Percentiles rank a stretch among this genome's conserved stretches.
Evolutionary conservation across 345 rosid species (phyloP).

Genomic region (Corchorus capsularis): DNA sequence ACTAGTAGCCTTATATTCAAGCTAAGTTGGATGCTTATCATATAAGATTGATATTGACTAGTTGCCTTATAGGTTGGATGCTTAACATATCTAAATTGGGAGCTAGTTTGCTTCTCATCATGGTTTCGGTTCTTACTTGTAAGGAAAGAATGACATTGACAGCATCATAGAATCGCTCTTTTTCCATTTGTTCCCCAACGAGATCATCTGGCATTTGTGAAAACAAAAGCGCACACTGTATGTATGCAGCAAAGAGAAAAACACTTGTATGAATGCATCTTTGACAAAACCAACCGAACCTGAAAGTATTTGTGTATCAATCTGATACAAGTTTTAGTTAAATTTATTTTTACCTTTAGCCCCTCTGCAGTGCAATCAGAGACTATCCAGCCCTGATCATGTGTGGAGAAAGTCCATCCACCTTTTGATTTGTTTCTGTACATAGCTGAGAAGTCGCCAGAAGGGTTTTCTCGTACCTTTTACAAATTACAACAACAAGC

Average conservation of each 20-base stretch:
- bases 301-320: background rate
- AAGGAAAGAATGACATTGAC: slow-evolving; percentile 51
- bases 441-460: slow-evolving; percentile 59
- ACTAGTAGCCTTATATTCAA: no score
- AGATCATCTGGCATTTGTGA: slow-evolving; percentile 45
- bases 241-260: background rate
- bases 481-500: background rate
- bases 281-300: background rate
- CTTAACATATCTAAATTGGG: no score
- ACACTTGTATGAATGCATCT: background rate
- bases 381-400: slow-evolving; percentile 77
- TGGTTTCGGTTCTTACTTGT: slow-evolving; percentile 38
- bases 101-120: no score
- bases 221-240: slow-evolving; percentile 40
- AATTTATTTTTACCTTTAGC: slow-evolving; percentile 48
- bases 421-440: slow-evolving; percentile 68
- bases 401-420: slow-evolving; percentile 60
- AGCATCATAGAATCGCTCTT: slow-evolving; percentile 38
- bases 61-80: no score
- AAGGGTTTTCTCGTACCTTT: slow-evolving; percentile 60
- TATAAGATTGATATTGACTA: no score
- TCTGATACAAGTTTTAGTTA: background rate
- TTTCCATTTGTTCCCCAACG: slow-evolving; percentile 43
- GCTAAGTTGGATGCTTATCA: no score
- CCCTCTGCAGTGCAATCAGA: slow-evolving; percentile 77